Conservation (phyloP, 345 rosid genomes). For the Arabidopsis suecica region DNA sequence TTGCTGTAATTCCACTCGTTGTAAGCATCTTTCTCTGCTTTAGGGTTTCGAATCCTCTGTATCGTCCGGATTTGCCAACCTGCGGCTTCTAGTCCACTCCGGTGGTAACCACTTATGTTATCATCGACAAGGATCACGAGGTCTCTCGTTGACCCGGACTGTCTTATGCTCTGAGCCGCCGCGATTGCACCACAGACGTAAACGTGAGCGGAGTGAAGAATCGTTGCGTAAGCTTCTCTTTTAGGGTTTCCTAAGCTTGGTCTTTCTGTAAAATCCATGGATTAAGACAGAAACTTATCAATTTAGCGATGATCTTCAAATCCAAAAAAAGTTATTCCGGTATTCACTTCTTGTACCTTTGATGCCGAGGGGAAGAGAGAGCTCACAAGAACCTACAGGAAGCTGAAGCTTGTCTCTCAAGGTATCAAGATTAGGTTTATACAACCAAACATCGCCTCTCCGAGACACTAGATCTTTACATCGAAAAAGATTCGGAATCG, state of each 20-base stretch:
- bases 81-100: conserved; percentile 86
- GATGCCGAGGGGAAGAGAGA: conserved; percentile 78
- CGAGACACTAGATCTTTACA: conserved; percentile 76
- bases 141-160: conserved; percentile 87
- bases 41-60: conserved; percentile 89
- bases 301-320: background rate
- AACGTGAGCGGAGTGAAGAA: conserved; percentile 88
- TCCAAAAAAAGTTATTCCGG: background rate
- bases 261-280: conserved; percentile 49
- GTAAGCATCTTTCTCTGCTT: conserved; percentile 95
- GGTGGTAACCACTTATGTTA: conserved; percentile 72
- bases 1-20: conserved; percentile 99
- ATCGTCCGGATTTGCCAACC: conserved; percentile 92
- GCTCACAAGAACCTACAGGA: conserved; percentile 93
- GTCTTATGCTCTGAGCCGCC: conserved; percentile 92
- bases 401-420: conserved; percentile 79
- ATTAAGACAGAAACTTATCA: background rate
- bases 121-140: conserved; percentile 90
- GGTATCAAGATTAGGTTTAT: conserved; percentile 66
- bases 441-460: conserved; percentile 71
- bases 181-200: conserved; percentile 95
- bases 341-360: conserved; percentile 53
- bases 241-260: conserved; percentile 59
- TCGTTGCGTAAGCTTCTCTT: conserved; percentile 93
- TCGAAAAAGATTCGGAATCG: conserved; percentile 78